Percentiles rank a stretch among this genome's conserved stretches.
Evolutionary conservation across 2,329 filamentous ascomycete species (phyloP).

Genomic region (Ceratocystis variospora): DNA sequence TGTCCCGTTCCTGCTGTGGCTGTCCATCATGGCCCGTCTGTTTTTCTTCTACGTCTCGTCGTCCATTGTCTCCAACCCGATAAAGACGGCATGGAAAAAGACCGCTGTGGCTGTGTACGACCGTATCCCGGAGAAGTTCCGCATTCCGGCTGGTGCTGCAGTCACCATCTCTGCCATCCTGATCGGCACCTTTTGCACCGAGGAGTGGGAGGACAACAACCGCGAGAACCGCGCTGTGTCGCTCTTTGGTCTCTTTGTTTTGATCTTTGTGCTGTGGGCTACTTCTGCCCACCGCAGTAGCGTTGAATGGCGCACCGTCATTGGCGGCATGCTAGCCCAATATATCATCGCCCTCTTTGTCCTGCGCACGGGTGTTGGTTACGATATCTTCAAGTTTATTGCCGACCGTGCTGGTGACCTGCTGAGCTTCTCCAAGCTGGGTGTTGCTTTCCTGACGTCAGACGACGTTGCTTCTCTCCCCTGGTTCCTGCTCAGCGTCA

Average conservation of each 20-base stretch:
- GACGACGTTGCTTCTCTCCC: conserved; percentile 32
- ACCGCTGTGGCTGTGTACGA: conserved; percentile 45
- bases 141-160: conserved; percentile 44
- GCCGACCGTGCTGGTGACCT: conserved; percentile 59
- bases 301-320: conserved; percentile 65
- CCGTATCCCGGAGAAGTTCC: conserved; percentile 45
- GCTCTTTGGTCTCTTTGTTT: conserved; percentile 61
- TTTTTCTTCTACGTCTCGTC: conserved; percentile 61
- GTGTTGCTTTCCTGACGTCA: conserved; percentile 52
- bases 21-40: conserved; percentile 58
- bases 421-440: conserved; percentile 60
- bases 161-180: conserved; percentile 59
- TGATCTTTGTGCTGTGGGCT: conserved; percentile 50
- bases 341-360: conserved; percentile 85
- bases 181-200: conserved; percentile 62
- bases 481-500: conserved; percentile 65
- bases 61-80: conserved; percentile 49
- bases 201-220: conserved; percentile 61
- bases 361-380: conserved; percentile 64
- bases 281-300: conserved; percentile 56
- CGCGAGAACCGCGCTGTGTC: conserved; percentile 68
- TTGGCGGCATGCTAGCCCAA: conserved; percentile 77
- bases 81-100: conserved; percentile 53
- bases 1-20: conserved; percentile 69
- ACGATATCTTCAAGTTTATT: conserved; percentile 84